phyloP scores from a whole-genome alignment of 208 protist genomes.

The Trypanosoma theileri region DNA sequence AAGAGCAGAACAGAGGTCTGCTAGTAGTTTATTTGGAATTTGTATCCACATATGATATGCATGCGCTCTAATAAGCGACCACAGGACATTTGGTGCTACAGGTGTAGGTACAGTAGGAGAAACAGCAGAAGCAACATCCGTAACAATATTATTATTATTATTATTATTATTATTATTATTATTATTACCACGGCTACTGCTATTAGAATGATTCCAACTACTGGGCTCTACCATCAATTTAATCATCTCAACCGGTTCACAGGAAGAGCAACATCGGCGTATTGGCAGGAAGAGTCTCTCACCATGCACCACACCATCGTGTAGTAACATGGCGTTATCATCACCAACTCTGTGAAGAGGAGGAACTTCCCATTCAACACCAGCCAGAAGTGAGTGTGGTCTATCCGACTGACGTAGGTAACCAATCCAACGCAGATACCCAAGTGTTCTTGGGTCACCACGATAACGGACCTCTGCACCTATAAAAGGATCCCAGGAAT shows the following conservation, averaged over 20 bases:
- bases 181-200: no score
- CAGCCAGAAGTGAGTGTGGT: constrained; percentile 36
- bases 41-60: constrained; percentile 37
- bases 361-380: constrained; percentile 46
- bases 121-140: no score
- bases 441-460: constrained; percentile 35
- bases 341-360: constrained; percentile 26
- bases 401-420: constrained; percentile 44
- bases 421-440: constrained; percentile 48
- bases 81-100: constrained; percentile 20
- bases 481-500: constrained; percentile 34
- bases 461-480: constrained; percentile 36
- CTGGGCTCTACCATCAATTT: constrained; percentile 10
- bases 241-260: constrained; percentile 37
- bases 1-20: constrained; percentile 29
- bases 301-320: constrained; percentile 47
- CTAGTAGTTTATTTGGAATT: constrained; percentile 33
- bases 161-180: no score
- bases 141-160: no score
- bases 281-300: constrained; percentile 37
- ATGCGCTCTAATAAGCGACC: constrained; percentile 32
- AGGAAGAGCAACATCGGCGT: constrained; percentile 20
- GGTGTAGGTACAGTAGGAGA: constrained; percentile 7
- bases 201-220: no score
- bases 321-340: constrained; percentile 8